Evolutionary conservation across 2,329 filamentous ascomycete genomes (phyloP).

Genomic region (Neobulgaria alba): DNA sequence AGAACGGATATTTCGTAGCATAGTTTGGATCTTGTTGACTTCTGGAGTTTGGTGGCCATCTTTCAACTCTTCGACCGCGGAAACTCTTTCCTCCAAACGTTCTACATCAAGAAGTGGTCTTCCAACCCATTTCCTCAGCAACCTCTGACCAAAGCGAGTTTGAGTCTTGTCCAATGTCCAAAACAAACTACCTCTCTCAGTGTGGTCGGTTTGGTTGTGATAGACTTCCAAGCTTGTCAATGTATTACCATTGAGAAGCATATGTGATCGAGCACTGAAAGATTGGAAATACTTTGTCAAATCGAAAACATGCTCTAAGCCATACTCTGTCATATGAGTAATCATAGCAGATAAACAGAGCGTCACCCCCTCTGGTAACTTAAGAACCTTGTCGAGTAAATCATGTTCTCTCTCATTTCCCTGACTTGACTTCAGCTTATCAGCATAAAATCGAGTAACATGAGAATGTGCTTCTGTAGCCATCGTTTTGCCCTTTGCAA

Average conservation of each 20-base stretch:
- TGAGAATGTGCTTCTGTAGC: slow-evolving; percentile 80
- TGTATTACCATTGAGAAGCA: slow-evolving; percentile 93
- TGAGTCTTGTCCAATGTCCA: slow-evolving; percentile 92
- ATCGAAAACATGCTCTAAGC: slow-evolving; percentile 89
- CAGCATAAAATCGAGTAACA: slow-evolving; percentile 87
- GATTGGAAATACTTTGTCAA: slow-evolving; percentile 95
- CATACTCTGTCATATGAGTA: slow-evolving; percentile 82
- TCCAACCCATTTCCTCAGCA: slow-evolving; percentile 92
- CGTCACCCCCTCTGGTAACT: slow-evolving; percentile 75
- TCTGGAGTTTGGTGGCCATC: slow-evolving; percentile 55
- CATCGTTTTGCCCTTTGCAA: slow-evolving; percentile 69
- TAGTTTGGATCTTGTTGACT: slow-evolving; percentile 64
- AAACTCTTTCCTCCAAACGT: slow-evolving; percentile 67
- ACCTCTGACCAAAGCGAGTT: slow-evolving; percentile 78
- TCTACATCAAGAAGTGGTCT: slow-evolving; percentile 72
- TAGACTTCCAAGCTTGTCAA: slow-evolving; percentile 92
- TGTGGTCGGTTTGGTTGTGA: slow-evolving; percentile 83
- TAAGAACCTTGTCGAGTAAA: slow-evolving; percentile 78
- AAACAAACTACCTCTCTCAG: slow-evolving; percentile 79
- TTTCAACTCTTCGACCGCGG: slow-evolving; percentile 79
- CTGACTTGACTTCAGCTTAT: slow-evolving; percentile 60
- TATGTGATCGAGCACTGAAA: slow-evolving; percentile 88
- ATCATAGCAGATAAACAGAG: slow-evolving; percentile 97
- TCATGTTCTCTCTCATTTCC: slow-evolving; percentile 49
- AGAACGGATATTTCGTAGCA: slow-evolving; percentile 63